These are phyloP conservation scores for Asclepias syriaca DNA, from an alignment of 257 asterid species.

Conservation along the genomic window DNA sequence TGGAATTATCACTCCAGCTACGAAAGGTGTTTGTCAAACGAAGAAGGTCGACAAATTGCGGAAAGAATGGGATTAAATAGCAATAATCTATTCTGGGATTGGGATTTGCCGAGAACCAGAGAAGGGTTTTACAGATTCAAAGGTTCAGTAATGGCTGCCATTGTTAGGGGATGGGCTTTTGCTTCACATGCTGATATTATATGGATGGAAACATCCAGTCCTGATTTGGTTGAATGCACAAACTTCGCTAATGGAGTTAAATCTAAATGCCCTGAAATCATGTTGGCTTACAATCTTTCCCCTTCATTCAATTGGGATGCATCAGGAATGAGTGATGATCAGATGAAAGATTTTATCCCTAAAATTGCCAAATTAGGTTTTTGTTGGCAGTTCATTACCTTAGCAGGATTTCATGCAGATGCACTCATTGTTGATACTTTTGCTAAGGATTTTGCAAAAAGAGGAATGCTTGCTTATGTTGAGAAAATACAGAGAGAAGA, in stretches of 20 bases:
- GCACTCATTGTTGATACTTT: slow-evolving; percentile 81
- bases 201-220: slow-evolving; percentile 96
- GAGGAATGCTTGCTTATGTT: slow-evolving; percentile 92
- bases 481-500: slow-evolving; percentile 96
- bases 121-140: slow-evolving; percentile 85
- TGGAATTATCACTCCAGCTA: slow-evolving; percentile 64
- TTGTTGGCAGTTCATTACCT: slow-evolving; percentile 94
- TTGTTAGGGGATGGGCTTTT: slow-evolving; percentile 87
- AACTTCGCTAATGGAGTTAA: slow-evolving; percentile 75
- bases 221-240: slow-evolving; percentile 81
- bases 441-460: slow-evolving; percentile 64
- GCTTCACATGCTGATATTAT: slow-evolving; percentile 66
- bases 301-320: slow-evolving; percentile 99
- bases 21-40: slow-evolving; percentile 66
- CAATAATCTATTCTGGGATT: slow-evolving; percentile 65
- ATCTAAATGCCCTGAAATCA: slow-evolving; percentile 55
- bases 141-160: slow-evolving; percentile 80
- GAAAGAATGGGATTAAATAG: slow-evolving; percentile 47
- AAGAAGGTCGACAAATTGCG: slow-evolving; percentile 63
- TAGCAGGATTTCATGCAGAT: slow-evolving; percentile 88
- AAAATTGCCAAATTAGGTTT: slow-evolving; percentile 75
- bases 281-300: slow-evolving; percentile 91
- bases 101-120: slow-evolving; percentile 92
- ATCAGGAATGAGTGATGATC: slow-evolving; percentile 77
- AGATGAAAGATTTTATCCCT: slow-evolving; percentile 88